Evolutionary conservation across 1,284 basidiomycete genomes (phyloP).

Genomic region (Neolentinus lepideus): DNA sequence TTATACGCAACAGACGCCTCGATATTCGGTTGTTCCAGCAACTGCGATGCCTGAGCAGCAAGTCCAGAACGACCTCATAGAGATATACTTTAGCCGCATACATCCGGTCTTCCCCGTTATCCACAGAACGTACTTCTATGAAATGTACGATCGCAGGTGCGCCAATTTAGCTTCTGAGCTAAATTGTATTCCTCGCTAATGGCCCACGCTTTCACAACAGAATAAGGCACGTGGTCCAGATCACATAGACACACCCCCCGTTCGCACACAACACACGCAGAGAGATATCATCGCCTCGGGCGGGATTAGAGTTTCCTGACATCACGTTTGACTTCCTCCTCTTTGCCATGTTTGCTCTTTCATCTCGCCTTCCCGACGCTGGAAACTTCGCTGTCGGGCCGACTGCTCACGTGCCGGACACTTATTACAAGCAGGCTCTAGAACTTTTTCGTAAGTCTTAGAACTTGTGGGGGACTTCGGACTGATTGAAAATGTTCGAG

Average conservation of each 20-base stretch:
- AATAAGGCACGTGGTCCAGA: too few species aligned
- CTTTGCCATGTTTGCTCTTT: conserved; percentile 73
- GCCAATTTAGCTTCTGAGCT: background rate
- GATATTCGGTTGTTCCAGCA: conserved; percentile 7
- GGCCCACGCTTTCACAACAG: background rate
- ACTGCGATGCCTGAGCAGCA: conserved; percentile 56
- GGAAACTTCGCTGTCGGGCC: conserved; percentile 21
- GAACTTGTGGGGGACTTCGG: background rate
- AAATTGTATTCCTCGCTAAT: background rate
- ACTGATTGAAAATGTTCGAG: background rate
- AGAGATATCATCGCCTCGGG: too few species aligned
- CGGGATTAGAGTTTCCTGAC: background rate
- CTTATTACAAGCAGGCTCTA: conserved; percentile 56
- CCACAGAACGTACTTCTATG: conserved; percentile 63
- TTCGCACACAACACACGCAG: too few species aligned
- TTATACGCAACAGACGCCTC: too few species aligned
- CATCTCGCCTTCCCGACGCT: conserved; percentile 45
- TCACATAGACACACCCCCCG: too few species aligned
- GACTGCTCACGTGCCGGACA: conserved; percentile 51
- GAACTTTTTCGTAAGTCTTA: background rate
- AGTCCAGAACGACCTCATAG: conserved; percentile 47
- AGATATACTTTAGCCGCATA: conserved; percentile 74
- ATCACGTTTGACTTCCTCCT: conserved; percentile 40
- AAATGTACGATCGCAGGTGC: conserved; percentile 31
- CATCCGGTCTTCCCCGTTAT: conserved; percentile 70